Percentiles rank a stretch among this genome's conserved stretches.
These are phyloP conservation scores for Bocquillonia castaneifolia DNA, from an alignment of 441 rosid species.

Conservation along the genomic window DNA sequence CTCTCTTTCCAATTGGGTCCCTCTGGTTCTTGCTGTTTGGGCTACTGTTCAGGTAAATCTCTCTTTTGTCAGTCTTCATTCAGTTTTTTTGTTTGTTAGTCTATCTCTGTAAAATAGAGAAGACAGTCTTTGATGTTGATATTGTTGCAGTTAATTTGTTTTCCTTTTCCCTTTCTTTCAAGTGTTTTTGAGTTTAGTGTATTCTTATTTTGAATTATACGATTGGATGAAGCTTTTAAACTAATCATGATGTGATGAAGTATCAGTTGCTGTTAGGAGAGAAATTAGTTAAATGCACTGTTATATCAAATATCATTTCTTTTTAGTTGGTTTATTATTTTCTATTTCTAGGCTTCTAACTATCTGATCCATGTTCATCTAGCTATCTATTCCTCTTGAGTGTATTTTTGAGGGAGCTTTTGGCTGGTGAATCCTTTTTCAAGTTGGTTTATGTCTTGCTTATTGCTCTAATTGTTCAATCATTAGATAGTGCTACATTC, in stretches of 20 bases:
- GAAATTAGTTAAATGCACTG: not conserved
- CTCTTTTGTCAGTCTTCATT: not conserved
- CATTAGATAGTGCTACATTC: not conserved
- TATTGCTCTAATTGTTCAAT: not conserved
- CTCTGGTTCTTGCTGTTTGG: constrained; percentile 83
- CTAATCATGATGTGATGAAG: not conserved
- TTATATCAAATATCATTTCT: not conserved
- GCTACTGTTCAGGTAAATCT: constrained; percentile 68
- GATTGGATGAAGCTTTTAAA: not conserved
- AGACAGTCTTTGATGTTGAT: not conserved
- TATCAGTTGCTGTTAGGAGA: not conserved
- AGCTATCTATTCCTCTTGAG: no score
- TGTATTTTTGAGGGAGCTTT: no score
- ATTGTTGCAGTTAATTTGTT: no score
- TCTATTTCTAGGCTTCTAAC: not conserved
- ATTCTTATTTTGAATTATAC: not conserved
- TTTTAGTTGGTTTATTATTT: not conserved
- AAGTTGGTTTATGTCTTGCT: not conserved
- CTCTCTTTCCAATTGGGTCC: constrained; percentile 87
- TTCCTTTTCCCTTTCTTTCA: not conserved
- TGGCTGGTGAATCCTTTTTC: not conserved
- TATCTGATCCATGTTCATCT: not conserved
- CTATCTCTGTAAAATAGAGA: not conserved
- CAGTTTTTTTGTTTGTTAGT: not conserved
- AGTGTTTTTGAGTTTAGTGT: not conserved